Evolutionary conservation across 1,284 basidiomycete genomes (phyloP), one percentile per base, ranked within the genome.

Genomic region (Serendipita sp.): DNA sequence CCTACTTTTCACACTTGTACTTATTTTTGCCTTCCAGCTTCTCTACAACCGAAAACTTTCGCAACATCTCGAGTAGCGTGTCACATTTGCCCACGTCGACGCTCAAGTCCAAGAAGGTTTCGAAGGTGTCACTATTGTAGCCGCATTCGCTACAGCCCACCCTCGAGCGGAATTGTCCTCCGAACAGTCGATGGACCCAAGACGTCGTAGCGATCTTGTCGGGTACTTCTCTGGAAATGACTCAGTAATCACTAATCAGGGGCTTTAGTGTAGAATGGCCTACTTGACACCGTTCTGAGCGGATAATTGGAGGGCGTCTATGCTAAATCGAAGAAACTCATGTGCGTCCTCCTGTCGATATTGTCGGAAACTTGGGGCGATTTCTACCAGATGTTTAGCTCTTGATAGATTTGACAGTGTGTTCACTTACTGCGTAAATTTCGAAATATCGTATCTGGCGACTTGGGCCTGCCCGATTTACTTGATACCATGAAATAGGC

Each of bases 281-380:
- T 34, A 60, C n/a, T 63, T 95, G 76, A 71, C 88, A 91, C 6
- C 88, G 84, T 70, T 87, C 90, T 73, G 53, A n/a, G 53, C 53
- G 4, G 22, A 6, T n/a, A 58, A n/a, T 34, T 97, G 94, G 62
- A 97, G 74, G 30, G 88, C 88, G 70, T 99, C 96, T 42, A 98
- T 85, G 29, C 90, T 85, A 73, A 97, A 96, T 34, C 96, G 86
- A 61, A 99, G 82, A 71, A 99, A 99, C 74, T 99, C 96, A 73
- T 99, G 96, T 2, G 95, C 87, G 72, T 99, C 96, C 72, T 99
- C 96, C 74, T 99, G 96, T 66, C 93, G 78, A n/a, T 91, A 92
- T 71, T 78, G 82, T 60, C 87, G 83, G 79, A 99, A 85, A 67
- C 92, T 87, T 72, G 93, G 93, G 13, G 93, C 93, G 68, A 99